Percentiles rank a stretch among this genome's conserved stretches.
These are phyloP conservation scores for Saccharomycopsis schoenii DNA, from an alignment of 805 yeast genomes.

Conservation along the genomic window DNA sequence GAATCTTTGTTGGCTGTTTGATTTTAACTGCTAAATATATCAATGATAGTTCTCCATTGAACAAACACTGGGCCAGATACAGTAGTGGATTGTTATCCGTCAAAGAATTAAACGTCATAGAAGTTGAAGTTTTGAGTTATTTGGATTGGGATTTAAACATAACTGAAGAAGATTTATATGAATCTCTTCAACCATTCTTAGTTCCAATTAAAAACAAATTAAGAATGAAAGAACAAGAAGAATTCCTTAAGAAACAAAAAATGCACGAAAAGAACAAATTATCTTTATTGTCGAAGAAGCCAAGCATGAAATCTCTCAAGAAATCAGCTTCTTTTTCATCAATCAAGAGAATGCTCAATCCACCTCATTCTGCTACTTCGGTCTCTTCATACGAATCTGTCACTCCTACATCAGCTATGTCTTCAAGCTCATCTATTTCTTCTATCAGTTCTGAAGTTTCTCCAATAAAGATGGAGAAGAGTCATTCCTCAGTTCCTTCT, in stretches of 20 bases:
- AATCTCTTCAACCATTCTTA: constrained; percentile 61
- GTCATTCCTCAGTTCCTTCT: constrained; percentile 12
- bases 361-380: constrained; percentile 16
- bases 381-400: constrained; percentile 13
- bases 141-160: constrained; percentile 68
- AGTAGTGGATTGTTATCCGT: constrained; percentile 62
- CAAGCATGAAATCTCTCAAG: constrained; percentile 14
- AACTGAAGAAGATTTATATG: constrained; percentile 53
- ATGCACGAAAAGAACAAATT: constrained; percentile 10
- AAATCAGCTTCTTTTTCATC: constrained; percentile 13
- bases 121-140: constrained; percentile 58
- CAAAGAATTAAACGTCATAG: constrained; percentile 72
- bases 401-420: constrained; percentile 9
- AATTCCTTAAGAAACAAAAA: constrained; percentile 9
- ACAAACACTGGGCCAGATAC: constrained; percentile 70
- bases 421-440: constrained; percentile 19
- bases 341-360: constrained; percentile 16
- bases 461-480: constrained; percentile 10
- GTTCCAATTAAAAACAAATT: constrained; percentile 55
- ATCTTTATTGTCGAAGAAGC: constrained; percentile 7
- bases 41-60: constrained; percentile 72
- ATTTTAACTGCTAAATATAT: constrained; percentile 65
- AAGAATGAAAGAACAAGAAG: constrained; percentile 20
- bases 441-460: constrained; percentile 15
- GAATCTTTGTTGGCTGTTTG: constrained; percentile 66